Evolutionary conservation across 768 basidiomycete species (phyloP), one percentile per base, ranked within the genome.

Genomic region (Lentinus brumalis): DNA sequence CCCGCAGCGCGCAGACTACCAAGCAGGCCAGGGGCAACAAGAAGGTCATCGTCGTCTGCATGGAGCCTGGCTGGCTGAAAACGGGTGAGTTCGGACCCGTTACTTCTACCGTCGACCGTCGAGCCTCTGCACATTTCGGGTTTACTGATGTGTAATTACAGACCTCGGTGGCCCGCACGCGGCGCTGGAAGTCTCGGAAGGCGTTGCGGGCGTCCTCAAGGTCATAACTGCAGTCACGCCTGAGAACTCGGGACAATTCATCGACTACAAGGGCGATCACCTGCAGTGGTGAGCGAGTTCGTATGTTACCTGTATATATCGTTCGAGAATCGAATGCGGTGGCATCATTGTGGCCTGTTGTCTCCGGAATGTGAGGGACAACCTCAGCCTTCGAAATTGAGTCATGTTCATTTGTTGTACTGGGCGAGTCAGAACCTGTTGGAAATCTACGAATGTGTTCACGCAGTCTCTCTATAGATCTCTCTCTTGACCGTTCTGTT

Each of bases 1-100:
- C 16, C 8, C 16, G 4, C 16, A 15, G 5, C 7, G 9, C 3
- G 14, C n/a, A 76, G 75, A 75, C 74, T 5, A 74, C 73, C 55
- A 78, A 78, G 64, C 72, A 75, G 57, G 65, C 72, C 8, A 72
- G 67, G 56, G 73, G 70, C 42, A 65, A 70, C 35, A 70, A 72
- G 0, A 70, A 77, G 50, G 53, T 75, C 26, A 73, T 73, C n/a
- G 63, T 68, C 4, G 66, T 77, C 32, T 66, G 69, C 38, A 45
- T 75, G 11, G 72, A 74, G 47, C 77, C 77, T 9, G 76, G 76
- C 21, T 77, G 77, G 76, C 73, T 77, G 7, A 74, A 77, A 63
- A 76, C 76, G 38, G 73, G 76, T 76, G 32, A 60, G 66, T 60
- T 14, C 10, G 11, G 14, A 42, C 2, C 11, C 4, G 21, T 35